phyloP scores from a whole-genome alignment of 2,329 filamentous ascomycete genomes.

The Aspergillus glaucus region DNA sequence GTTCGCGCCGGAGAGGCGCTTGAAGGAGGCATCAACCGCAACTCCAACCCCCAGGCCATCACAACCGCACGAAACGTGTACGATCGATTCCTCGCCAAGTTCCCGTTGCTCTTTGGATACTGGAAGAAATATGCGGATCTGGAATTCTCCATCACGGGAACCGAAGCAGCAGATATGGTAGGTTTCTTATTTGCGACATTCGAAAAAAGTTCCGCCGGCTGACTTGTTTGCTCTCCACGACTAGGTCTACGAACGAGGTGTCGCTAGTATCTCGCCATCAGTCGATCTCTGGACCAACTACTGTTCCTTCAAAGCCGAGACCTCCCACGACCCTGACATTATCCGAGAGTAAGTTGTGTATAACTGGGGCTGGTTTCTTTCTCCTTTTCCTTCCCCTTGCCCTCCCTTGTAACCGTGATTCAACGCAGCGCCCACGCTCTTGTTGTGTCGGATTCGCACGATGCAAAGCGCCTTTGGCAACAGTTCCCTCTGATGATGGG shows the following conservation, averaged over 20 bases:
- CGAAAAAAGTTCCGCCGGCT: neutral
- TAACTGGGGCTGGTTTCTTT: conserved; percentile 48
- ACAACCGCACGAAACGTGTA: conserved; percentile 80
- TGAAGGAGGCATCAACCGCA: conserved; percentile 90
- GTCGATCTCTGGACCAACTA: conserved; percentile 97
- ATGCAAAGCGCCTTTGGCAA: conserved; percentile 32
- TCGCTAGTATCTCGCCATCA: conserved; percentile 85
- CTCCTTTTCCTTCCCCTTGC: conserved; percentile 55
- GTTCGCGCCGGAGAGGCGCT: conserved; percentile 74
- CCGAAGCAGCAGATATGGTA: conserved; percentile 96
- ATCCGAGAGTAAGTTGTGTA: conserved; percentile 96
- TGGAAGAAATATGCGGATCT: conserved; percentile 99
- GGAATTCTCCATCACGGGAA: conserved; percentile 93
- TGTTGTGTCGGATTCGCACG: conserved; percentile 31
- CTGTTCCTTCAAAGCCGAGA: conserved; percentile 96
- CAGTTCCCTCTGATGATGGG: conserved; percentile 41
- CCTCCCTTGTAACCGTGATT: conserved; percentile 52
- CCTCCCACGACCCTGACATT: conserved; percentile 85
- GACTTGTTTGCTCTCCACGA: neutral
- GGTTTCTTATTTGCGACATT: conserved; percentile 17
- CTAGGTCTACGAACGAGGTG: conserved; percentile 89
- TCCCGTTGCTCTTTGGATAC: conserved; percentile 92
- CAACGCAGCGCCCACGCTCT: conserved; percentile 34
- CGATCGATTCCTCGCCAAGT: conserved; percentile 89
- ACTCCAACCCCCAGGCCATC: conserved; percentile 91